Conservation (phyloP, 2,329 filamentous ascomycete species). For the Colletotrichum truncatum region DNA sequence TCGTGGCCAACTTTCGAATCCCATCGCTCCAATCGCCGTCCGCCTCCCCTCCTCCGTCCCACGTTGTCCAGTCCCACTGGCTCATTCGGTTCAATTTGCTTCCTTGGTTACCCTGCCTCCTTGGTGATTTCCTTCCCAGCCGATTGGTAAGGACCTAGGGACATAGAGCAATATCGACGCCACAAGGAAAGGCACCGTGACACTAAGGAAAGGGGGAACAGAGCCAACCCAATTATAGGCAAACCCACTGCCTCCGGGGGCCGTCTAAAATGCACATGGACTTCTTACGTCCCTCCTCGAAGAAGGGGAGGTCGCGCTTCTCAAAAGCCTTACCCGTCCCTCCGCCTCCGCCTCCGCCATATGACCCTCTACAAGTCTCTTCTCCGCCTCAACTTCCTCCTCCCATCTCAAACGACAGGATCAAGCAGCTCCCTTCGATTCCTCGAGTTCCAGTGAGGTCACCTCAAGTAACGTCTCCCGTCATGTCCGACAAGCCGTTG, state of each 20-base stretch:
- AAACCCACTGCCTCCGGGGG: background rate
- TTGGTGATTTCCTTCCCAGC: conserved; percentile 7
- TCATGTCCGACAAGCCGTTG: conserved; percentile 32
- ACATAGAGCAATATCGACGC: background rate
- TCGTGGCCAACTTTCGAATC: conserved; percentile 16
- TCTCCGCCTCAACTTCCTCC: conserved; percentile 1
- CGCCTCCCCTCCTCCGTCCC: conserved; percentile 16
- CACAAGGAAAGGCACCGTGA: conserved; percentile 11
- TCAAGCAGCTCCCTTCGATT: conserved; percentile 31
- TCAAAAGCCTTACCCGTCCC: conserved; percentile 66
- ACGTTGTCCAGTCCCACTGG: conserved; percentile 26
- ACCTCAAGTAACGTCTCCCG: background rate
- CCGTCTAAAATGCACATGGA: conserved; percentile 19
- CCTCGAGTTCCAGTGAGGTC: conserved; percentile 15
- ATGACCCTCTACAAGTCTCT: background rate
- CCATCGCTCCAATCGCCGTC: conserved; percentile 17
- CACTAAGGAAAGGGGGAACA: conserved; percentile 7
- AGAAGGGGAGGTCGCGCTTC: conserved; percentile 61
- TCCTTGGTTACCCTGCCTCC: conserved; percentile 17
- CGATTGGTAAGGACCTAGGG: conserved; percentile 16
- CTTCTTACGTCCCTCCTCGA: conserved; percentile 39
- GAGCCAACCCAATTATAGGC: conserved; percentile 5
- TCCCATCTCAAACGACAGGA: background rate
- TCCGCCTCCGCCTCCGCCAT: conserved; percentile 45
- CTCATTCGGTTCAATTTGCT: conserved; percentile 1